Evolutionary conservation across 1,284 basidiomycete genomes (phyloP), one percentile per base, ranked within the genome.

Genomic region (Stereum hirsutum): DNA sequence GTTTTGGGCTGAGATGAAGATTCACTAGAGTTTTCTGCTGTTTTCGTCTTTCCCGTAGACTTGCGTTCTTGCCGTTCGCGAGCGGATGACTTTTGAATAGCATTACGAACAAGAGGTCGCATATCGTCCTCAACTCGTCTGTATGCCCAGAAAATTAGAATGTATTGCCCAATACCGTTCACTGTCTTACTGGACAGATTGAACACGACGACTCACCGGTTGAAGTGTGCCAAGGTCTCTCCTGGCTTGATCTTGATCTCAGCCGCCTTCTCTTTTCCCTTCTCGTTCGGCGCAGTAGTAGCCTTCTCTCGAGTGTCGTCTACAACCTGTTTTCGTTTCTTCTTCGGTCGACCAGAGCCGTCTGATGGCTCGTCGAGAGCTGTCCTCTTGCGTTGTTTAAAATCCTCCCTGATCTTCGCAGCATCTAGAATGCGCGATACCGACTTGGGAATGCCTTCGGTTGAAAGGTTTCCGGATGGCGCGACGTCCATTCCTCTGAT

Each of bases 41-140:
- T 6, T 12, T 27, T 42, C 21, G 33, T 11, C 42, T 36, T 38
- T 33, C 51, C 68, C 69, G n/a, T n/a, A 41, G 66, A 63, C 49
- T 69, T 75, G 44, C 58, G 61, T 11, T 61, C 63, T 52, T 63
- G 71, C 25, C 79, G 74, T 45, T 62, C 57, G 17, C 64, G 62
- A 2, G 72, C 65, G 15, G 74, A 69, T 2, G 83, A 81, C 2
- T 68, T 56, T 50, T 75, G 72, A 45, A 83, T 66, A 1, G 84
- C 83, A 23, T 71, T 61, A 42, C 69, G 72, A 35, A 88, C 71
- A 10, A 75, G 58, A 1, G 76, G 75, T 7, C 78, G 68, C 72
- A 88, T 76, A 47, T 73, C 72, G 42, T 72, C 70, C 53, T 88
- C 85, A 3, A 88, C 82, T 32, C 84, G 71, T 56, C 84, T 86